Conservation (phyloP, 2,329 filamentous ascomycete species). For the Fusarium sp. region DNA sequence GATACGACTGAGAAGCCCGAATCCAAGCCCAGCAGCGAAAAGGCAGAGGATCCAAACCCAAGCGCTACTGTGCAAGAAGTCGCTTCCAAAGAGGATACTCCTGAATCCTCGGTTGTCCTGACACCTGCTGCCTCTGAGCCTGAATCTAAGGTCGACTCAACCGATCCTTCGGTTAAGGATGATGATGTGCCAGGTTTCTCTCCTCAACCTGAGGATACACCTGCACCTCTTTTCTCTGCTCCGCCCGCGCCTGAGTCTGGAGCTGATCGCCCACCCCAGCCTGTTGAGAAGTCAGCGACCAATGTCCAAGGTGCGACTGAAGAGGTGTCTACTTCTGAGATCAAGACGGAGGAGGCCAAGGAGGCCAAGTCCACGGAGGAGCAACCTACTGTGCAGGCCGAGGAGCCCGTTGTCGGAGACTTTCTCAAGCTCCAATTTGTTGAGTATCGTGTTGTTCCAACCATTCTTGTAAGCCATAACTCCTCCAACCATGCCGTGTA, state of each 20-base stretch:
- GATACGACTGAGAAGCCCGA: conserved; percentile 26
- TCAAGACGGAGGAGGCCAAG: conserved; percentile 9
- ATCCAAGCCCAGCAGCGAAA: conserved; percentile 19
- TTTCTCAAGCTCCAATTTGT: conserved; percentile 97
- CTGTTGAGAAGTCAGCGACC: conserved; percentile 27
- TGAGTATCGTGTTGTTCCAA: conserved; percentile 92
- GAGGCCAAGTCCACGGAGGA: conserved; percentile 30
- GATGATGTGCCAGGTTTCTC: conserved; percentile 54
- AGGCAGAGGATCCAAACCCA: conserved; percentile 13
- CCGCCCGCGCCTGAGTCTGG: conserved; percentile 49
- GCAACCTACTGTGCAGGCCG: conserved; percentile 24
- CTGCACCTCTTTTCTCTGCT: conserved; percentile 69
- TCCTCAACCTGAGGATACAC: conserved; percentile 75
- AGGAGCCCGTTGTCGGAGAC: conserved; percentile 88
- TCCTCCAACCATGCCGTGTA: not conserved
- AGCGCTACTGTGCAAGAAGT: conserved; percentile 1
- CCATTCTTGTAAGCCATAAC: conserved; percentile 80
- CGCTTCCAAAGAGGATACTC: conserved; percentile 27
- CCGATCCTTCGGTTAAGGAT: conserved; percentile 26
- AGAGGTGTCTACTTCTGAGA: conserved; percentile 14
- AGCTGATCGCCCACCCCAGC: conserved; percentile 44
- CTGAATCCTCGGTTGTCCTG: conserved; percentile 41
- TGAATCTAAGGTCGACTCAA: conserved; percentile 34
- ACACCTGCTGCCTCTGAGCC: conserved; percentile 46
- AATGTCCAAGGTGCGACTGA: conserved; percentile 12